Base-by-base conservation (phyloP, 2,329 filamentous ascomycete species). In the Clathrospora elynae region DNA sequence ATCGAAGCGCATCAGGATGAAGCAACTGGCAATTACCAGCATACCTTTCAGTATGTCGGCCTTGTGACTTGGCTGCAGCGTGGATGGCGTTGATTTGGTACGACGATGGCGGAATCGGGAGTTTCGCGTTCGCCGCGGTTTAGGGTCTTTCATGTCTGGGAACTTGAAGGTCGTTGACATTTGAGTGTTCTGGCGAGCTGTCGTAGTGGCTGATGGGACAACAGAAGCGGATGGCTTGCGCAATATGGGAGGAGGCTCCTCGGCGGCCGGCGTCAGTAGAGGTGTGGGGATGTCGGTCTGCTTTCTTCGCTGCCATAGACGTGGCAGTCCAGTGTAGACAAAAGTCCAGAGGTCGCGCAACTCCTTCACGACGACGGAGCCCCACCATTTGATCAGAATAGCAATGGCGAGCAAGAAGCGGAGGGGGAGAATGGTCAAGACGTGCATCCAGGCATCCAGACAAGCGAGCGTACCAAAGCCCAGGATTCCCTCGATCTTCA, bases 361-460 rank as follows among this genome's bases (percentile, higher is more conserved):
- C 68, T 97, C 92, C 51, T 85, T 87, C 4, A 77, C 77, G 2
- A 92, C 56, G 14, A 90, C 81, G 22, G 86, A 82, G 2, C 71
- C 78, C 88, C 89, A 95, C 79, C 91, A 97, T 47, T 82, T 80
- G 7, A 83, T 68, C 17, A 99, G 73, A 2, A 97, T 84, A 13
- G 82, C 83, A 0, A 92, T 61, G 1, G 93, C 92, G 45, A 91
- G 87, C 39, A 87, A 69, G 59, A 99, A 97, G 2, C 93, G 82
- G 46, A 99, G 79, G 0, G 93, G 93, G 0, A 99, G 75, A 30
- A 99, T 96, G 0, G 93, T 99, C 59, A 99, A 95, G 1, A 90
- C 95, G 72, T 96, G 93, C 1, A 99, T 80, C 90, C 92, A 99
- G 1, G 92, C 88, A 67, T 99, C 93, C 5, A 99, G 77, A 71